phyloP scores from a whole-genome alignment of 1,284 basidiomycete species.

The Trametes pubescens region DNA sequence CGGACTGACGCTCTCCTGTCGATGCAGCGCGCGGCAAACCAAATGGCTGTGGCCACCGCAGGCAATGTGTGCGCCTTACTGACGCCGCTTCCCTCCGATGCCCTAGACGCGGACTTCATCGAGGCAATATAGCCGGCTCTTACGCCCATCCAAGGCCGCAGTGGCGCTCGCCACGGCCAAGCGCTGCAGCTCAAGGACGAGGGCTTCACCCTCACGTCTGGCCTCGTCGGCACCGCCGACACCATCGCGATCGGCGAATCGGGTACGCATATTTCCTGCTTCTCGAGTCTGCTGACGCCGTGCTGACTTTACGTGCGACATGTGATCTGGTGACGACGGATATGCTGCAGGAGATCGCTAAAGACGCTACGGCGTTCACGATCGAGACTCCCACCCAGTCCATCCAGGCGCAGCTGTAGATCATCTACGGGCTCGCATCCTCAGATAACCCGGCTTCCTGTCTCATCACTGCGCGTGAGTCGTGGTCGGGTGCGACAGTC shows the following conservation, averaged over 20 bases:
- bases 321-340: background rate
- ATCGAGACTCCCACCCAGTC: conserved; percentile 41
- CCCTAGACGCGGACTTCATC: conserved; percentile 28
- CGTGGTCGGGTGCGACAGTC: too few species aligned
- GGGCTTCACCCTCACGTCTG: conserved; percentile 49
- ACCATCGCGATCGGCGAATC: background rate
- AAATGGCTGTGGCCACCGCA: conserved; percentile 11
- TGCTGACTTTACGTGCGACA: background rate
- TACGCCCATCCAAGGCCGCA: conserved; percentile 50
- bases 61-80: conserved; percentile 10
- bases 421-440: conserved; percentile 39
- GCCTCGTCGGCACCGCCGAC: conserved; percentile 42
- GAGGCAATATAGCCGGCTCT: conserved; percentile 44
- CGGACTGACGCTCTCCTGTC: background rate
- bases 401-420: conserved; percentile 39
- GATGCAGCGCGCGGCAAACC: conserved; percentile 13
- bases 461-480: too few species aligned
- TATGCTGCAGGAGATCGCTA: background rate
- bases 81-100: conserved; percentile 7
- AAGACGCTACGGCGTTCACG: conserved; percentile 16
- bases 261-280: background rate
- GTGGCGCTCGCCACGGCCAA: conserved; percentile 50
- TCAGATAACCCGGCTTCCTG: conserved; percentile 33
- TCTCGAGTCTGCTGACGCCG: background rate
- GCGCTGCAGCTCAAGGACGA: conserved; percentile 45